Evolutionary conservation across 2,329 filamentous ascomycete genomes (phyloP).

Genomic region (Thielaviopsis populi): DNA sequence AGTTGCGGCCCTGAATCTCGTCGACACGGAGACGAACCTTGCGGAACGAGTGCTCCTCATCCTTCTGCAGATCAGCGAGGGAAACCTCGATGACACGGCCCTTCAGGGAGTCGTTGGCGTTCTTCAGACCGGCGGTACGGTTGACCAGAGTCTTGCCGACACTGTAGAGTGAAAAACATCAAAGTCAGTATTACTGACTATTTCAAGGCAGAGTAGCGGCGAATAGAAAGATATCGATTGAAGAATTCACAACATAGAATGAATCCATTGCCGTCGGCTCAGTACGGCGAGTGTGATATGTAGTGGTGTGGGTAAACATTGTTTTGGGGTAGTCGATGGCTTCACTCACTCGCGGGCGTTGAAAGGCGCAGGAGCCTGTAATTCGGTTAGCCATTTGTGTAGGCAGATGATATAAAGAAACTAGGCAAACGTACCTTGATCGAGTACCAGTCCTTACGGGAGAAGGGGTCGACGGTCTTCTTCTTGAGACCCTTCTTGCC

Average conservation of each 20-base stretch:
- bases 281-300: too few species aligned
- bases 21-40: constrained; percentile 98
- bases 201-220: not conserved
- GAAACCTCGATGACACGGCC: constrained; percentile 98
- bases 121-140: constrained; percentile 98
- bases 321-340: not conserved
- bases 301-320: not conserved
- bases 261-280: not conserved
- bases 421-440: constrained; percentile 56
- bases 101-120: constrained; percentile 98
- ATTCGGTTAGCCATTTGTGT: constrained; percentile 20
- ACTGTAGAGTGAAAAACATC: constrained; percentile 36
- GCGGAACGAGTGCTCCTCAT: constrained; percentile 99
- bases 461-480: constrained; percentile 94
- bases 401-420: not conserved
- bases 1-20: constrained; percentile 99
- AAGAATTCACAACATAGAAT: not conserved
- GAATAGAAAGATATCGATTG: not conserved
- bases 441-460: constrained; percentile 98
- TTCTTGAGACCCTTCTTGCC: constrained; percentile 99
- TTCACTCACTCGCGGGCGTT: constrained; percentile 80
- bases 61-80: constrained; percentile 96
- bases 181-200: constrained; percentile 16
- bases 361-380: constrained; percentile 83
- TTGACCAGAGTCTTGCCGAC: constrained; percentile 99